Evolutionary conservation across 176 grass and related monocot species (phyloP).

Genomic region (Raddia distichophylla): DNA sequence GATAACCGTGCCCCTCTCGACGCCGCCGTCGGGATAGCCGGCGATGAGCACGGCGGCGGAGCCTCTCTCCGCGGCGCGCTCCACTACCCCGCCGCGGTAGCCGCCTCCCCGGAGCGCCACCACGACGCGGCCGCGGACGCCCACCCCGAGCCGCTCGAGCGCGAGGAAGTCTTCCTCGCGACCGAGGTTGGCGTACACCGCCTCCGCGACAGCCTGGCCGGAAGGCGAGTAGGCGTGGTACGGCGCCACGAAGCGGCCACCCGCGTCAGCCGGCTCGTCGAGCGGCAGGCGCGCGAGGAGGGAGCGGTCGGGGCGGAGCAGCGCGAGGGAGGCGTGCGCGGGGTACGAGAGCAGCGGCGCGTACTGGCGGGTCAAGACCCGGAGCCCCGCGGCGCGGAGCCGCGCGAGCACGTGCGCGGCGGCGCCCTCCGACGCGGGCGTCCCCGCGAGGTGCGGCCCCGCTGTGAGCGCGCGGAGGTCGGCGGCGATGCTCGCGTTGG

Average conservation of each 20-base stretch:
- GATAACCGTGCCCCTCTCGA: conserved; percentile 78
- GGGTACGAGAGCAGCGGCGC: conserved; percentile 81
- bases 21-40: conserved; percentile 60
- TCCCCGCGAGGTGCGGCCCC: conserved; percentile 85
- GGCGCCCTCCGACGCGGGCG: conserved; percentile 24
- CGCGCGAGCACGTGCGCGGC: conserved; percentile 52
- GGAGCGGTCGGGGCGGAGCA: conserved; percentile 55
- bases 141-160: conserved; percentile 61
- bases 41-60: conserved; percentile 72
- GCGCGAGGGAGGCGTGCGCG: conserved; percentile 60
- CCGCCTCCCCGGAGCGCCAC: conserved; percentile 62
- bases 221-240: conserved; percentile 94
- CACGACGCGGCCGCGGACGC: conserved; percentile 51
- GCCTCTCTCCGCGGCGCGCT: conserved; percentile 61
- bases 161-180: conserved; percentile 65
- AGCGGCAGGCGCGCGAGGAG: conserved; percentile 48
- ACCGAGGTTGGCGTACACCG: conserved; percentile 86
- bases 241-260: conserved; percentile 42
- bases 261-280: conserved; percentile 68
- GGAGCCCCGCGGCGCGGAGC: conserved; percentile 57
- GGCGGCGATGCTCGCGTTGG: conserved; percentile 67
- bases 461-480: conserved; percentile 72
- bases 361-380: conserved; percentile 53
- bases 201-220: conserved; percentile 51
- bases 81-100: conserved; percentile 74